phyloP scores from a whole-genome alignment of 129 eudicot species.

The Artemisia tridentata region DNA sequence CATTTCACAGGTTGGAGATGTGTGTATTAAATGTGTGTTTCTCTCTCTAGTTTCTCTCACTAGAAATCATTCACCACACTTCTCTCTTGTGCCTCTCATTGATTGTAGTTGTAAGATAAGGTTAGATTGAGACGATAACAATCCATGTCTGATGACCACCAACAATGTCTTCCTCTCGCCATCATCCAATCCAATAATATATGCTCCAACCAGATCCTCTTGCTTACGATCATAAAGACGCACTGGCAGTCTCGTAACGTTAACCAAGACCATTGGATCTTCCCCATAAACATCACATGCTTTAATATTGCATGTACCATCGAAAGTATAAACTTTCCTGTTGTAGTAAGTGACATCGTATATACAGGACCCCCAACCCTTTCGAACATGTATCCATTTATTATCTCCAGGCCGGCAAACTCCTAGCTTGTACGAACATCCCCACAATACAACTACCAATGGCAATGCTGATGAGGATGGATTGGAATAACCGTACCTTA shows the following conservation, averaged over 20 bases:
- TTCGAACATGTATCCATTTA: neutral
- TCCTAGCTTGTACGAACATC: neutral
- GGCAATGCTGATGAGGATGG: neutral
- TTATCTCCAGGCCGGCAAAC: neutral
- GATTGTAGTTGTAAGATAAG: too few relatives aligned
- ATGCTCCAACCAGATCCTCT: neutral
- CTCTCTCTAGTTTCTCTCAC: too few relatives aligned
- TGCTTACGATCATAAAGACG: neutral
- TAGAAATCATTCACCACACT: too few relatives aligned
- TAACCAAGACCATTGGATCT: neutral
- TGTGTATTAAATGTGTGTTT: too few relatives aligned
- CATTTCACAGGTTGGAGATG: too few relatives aligned
- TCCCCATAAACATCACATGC: neutral
- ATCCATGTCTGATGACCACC: neutral
- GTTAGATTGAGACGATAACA: too few relatives aligned
- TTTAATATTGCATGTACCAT: neutral
- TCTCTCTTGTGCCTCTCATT: too few relatives aligned
- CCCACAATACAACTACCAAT: neutral
- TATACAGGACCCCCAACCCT: neutral
- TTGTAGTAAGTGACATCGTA: neutral
- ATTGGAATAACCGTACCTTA: too few relatives aligned
- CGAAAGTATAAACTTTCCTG: neutral
- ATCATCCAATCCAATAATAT: neutral
- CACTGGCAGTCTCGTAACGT: neutral
- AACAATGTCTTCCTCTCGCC: neutral